Evolutionary conservation across 768 basidiomycete species (phyloP), one percentile per base, ranked within the genome.

Genomic region (Termitomyces sp.): DNA sequence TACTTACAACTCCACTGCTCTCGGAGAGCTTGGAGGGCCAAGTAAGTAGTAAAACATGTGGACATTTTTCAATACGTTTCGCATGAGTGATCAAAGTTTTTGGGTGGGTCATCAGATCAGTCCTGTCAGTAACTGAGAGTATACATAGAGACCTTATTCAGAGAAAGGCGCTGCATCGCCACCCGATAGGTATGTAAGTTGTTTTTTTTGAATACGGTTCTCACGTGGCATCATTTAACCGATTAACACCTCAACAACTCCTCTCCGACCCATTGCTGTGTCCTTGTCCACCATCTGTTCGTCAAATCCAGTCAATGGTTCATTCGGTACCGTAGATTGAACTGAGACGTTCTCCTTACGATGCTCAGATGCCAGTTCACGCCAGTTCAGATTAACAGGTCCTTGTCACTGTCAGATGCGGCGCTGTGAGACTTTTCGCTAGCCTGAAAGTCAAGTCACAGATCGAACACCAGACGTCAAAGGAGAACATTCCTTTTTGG

Each of bases 231-330:
- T 7, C 24, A 37, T 36, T 27, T 22, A 30, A 8, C 52, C 52
- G 51, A 58, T 27, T 47, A 59, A 22, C 33, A 20, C 36, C 42
- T 55, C 22, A 10, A 39, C 37, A 51, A 27, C 44, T 12, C 22
- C 14, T 50, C 40, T 24, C 54, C 34, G 42, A 56, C 33, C 36
- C 40, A 45, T 36, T 59, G 62, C 62, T 63, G 56, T 58, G 62
- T 36, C 49, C 55, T 36, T 63, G 43, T 37, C 51, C 51, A 55
- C 59, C 56, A 60, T 63, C 62, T 60, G 54, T 60, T 60, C 26
- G 40, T 55, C 34, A 43, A 50, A 50, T 32, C 22, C 20, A 54
- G 7, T 24, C 42, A 48, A 45, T 37, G 26, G 20, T 36, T 18
- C 59, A 45, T 56, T 63, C 56, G 56, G 62, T 60, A 18, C 62